These are phyloP conservation scores for Lactarius hengduanensis DNA, from an alignment of 768 basidiomycete genomes.

Conservation along the genomic window DNA sequence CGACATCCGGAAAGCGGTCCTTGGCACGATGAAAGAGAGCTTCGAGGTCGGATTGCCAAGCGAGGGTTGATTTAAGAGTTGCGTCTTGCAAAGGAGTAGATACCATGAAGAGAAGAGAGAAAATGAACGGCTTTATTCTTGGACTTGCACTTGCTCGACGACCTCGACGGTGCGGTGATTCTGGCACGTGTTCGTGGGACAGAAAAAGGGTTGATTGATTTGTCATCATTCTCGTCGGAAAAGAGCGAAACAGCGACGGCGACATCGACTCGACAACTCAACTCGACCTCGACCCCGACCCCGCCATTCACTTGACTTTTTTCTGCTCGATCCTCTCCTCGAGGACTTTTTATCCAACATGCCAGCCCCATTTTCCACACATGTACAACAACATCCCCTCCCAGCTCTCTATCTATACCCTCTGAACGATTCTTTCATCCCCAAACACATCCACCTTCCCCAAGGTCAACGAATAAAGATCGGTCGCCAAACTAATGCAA, in stretches of 20 bases:
- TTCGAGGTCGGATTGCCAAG: conserved; percentile 82
- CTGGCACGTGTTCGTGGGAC: background rate
- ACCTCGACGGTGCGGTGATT: background rate
- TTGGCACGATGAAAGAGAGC: conserved; percentile 78
- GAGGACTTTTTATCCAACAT: background rate
- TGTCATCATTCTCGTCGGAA: background rate
- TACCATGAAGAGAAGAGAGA: conserved; percentile 15
- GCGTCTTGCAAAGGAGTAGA: conserved; percentile 55
- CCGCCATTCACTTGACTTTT: conserved; percentile 9
- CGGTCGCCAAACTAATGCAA: conserved; percentile 92
- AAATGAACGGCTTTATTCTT: background rate
- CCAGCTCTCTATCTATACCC: conserved; percentile 65
- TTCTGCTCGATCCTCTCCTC: background rate
- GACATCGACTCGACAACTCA: conserved; percentile 4
- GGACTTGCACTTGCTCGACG: too few relatives aligned
- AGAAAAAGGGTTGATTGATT: background rate
- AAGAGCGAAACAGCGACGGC: background rate
- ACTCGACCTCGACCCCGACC: conserved; percentile 12
- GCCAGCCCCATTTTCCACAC: conserved; percentile 26
- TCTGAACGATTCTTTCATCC: conserved; percentile 89
- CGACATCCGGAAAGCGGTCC: conserved; percentile 93
- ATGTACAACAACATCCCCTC: conserved; percentile 29
- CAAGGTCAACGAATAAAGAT: conserved; percentile 78
- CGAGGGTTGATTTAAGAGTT: conserved; percentile 59
- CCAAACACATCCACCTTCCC: conserved; percentile 86